Evolutionary conservation across 805 yeast genomes (phyloP), one percentile per base, ranked within the genome.

Genomic region (Saccharomyces kudriavzevii): DNA sequence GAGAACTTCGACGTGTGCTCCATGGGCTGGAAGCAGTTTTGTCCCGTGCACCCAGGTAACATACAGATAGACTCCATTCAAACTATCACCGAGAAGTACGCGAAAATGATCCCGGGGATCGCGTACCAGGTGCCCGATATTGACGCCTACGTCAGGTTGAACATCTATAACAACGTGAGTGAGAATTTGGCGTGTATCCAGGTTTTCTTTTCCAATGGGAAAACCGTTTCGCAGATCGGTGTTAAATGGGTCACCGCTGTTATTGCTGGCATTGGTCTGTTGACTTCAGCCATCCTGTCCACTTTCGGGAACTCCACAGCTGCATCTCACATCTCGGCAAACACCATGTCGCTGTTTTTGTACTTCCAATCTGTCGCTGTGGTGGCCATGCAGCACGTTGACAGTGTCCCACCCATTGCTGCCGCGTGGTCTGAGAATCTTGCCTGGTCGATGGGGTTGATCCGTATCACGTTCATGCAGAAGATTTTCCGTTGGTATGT

Each of bases 181-280:
- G 74, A 74, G 40, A 67, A 70, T 54, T 65, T 85, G 52, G 89
- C 91, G 30, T 89, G 97, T 69, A 74, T 89, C 52, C 91, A 87
- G 67, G 82, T 89, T 22, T 78, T 79, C 56, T 83, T 89, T 66
- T 65, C 85, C 22, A 89, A 89, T 65, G 89, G 91, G 48, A 87
- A 84, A 62, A 83, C 96, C 2, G 92, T 89, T 20, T 74, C 87
- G 49, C 96, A 89, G 66, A 76, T 80, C 1, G 89, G 87, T 60
- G 92, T 85, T 54, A 87, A 87, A 70, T 91, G 98, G 98, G 96
- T 89, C 47, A 89, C 96, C 26, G 97, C 97, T 1, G 85, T 85
- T 28, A 76, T 91, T 63, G 90, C 96, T 1, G 97, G 97, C 59
- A 70, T 87, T 40, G 97, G 97, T 20, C 70, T 91, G 54, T 71